phyloP scores from a whole-genome alignment of 192 early-diverging fungal genomes.

The Funneliformis geosporum region DNA sequence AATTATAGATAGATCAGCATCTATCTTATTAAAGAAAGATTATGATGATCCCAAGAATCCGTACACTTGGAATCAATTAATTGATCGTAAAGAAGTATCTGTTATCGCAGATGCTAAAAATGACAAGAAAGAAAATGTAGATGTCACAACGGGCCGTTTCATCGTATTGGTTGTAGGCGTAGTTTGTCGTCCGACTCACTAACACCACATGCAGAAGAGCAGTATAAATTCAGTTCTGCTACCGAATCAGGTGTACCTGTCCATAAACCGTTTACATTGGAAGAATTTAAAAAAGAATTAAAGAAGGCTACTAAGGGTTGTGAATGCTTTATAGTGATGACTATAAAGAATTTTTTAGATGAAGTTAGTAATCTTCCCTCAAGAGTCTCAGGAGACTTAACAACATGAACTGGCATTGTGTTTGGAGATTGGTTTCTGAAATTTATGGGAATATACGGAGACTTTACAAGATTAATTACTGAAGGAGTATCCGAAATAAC shows the following conservation, averaged over 20 bases:
- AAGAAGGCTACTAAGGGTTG: background rate
- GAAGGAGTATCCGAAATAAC: background rate
- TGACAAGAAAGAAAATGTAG: background rate
- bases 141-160: background rate
- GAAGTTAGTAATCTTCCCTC: background rate
- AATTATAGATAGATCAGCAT: background rate
- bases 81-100: background rate
- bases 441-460: constrained; percentile 5
- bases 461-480: constrained; percentile 1
- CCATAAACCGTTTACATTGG: background rate
- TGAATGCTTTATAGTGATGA: constrained; percentile 3
- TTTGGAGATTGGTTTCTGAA: background rate
- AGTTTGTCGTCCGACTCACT: background rate
- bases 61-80: background rate
- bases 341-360: background rate
- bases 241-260: background rate
- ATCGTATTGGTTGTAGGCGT: background rate
- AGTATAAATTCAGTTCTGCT: constrained; percentile 17
- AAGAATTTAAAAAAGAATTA: constrained; percentile 4
- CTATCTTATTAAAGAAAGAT: background rate
- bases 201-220: constrained; percentile 17
- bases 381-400: too few species aligned
- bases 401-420: background rate
- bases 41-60: background rate
- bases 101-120: background rate